Base-by-base conservation (phyloP, 179 eudicot genomes). In the Actinidia chinensis region DNA sequence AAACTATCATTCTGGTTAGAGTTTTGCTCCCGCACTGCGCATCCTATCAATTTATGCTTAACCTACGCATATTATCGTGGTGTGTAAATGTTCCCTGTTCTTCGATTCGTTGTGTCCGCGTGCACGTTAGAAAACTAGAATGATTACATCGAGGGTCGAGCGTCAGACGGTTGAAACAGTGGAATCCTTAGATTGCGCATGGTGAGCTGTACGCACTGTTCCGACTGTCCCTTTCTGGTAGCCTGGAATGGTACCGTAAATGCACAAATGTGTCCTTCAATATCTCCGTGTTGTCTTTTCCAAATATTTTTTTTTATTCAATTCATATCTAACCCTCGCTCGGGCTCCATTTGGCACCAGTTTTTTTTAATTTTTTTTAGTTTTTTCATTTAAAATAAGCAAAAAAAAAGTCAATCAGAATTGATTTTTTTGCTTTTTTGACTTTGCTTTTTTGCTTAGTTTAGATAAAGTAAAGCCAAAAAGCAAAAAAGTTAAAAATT, bases 281-380 rank as follows among this genome's bases (percentile, higher is more conserved):
- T 71, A 46, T 42, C 79, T 71, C 23, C 18, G 82, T 81, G 72
- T 71, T 6, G 77, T 72, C 80, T 76, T 71, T 81, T 76, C 76
- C 50, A 48, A 48, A 15, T 46, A 6, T 25, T 25, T 44, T 3
- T 28, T 44, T 44, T 1, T n/a, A 28, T 28, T 28, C 33, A 28
- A 28, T 28, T 28, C 33, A 28, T 28, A 1, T 28, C 33, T 28
- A 0, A 28, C 33, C 33, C 33, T 28, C 33, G 33, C 33, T 28
- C n/a, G n/a, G n/a, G n/a, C n/a, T n/a, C n/a, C n/a, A n/a, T n/a
- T n/a, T n/a, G n/a, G n/a, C n/a, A n/a, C n/a, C n/a, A n/a, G n/a
- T n/a, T n/a, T n/a, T n/a, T n/a, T n/a, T n/a, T n/a, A n/a, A n/a
- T n/a, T n/a, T n/a, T n/a, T n/a, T n/a, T n/a, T n/a, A n/a, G n/a